A percentile compares a stretch with the other conserved stretches of the same genome.
Conservation (phyloP, 2,329 filamentous ascomycete genomes). For the Aspergillus pseudonomiae region DNA sequence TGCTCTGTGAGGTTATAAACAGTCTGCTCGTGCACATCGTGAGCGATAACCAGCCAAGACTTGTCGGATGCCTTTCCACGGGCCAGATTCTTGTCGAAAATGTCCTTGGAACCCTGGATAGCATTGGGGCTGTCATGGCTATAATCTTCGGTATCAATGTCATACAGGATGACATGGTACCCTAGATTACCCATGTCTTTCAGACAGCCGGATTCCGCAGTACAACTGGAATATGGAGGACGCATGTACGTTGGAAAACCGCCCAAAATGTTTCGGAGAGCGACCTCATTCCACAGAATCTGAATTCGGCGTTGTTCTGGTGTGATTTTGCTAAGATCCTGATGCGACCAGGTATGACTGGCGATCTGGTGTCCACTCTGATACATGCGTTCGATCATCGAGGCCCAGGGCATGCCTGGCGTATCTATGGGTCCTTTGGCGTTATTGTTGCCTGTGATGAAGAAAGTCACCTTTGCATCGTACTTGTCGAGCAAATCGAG, state of each 20-base stretch:
- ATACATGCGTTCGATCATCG: slow-evolving; percentile 46
- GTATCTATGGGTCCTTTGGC: slow-evolving; percentile 49
- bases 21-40: slow-evolving; percentile 48
- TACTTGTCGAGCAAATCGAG: slow-evolving; percentile 64
- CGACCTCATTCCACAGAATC: slow-evolving; percentile 52
- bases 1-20: slow-evolving; percentile 47
- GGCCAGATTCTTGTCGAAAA: slow-evolving; percentile 39
- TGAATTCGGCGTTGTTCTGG: slow-evolving; percentile 42
- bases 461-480: slow-evolving; percentile 68
- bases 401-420: slow-evolving; percentile 41
- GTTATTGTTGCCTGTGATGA: slow-evolving; percentile 58
- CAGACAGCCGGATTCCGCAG: slow-evolving; percentile 40
- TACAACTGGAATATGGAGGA: slow-evolving; percentile 52
- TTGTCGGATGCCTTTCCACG: slow-evolving; percentile 28
- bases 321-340: slow-evolving; percentile 47
- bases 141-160: slow-evolving; percentile 54
- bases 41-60: slow-evolving; percentile 46
- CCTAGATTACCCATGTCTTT: slow-evolving; percentile 49
- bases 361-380: slow-evolving; percentile 54
- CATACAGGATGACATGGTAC: slow-evolving; percentile 53
- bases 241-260: slow-evolving; percentile 58
- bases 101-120: slow-evolving; percentile 45
- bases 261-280: slow-evolving; percentile 52
- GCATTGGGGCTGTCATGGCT: slow-evolving; percentile 40
- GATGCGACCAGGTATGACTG: slow-evolving; percentile 57